Evolutionary conservation across 2,329 filamentous ascomycete species (phyloP).

Genomic region (Ilyonectria mors-panacis): DNA sequence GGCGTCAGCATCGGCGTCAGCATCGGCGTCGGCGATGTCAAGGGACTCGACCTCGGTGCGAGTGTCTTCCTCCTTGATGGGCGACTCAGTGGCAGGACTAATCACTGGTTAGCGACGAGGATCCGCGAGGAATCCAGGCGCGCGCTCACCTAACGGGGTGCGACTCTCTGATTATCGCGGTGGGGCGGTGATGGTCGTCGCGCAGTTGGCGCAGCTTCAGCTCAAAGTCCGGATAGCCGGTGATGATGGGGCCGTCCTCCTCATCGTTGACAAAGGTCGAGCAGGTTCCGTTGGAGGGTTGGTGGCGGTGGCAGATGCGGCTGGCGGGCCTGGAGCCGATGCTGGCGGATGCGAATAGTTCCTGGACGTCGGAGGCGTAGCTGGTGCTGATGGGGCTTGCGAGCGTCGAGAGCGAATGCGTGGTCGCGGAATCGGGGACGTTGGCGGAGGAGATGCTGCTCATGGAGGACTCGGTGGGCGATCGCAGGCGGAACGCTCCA

Average conservation of each 20-base stretch:
- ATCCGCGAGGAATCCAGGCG: neutral
- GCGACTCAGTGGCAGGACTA: constrained; percentile 39
- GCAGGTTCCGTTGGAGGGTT: constrained; percentile 54
- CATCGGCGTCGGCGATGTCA: constrained; percentile 1
- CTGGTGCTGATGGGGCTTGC: constrained; percentile 56
- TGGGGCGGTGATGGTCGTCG: constrained; percentile 23
- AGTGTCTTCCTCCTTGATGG: constrained; percentile 39
- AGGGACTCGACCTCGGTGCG: constrained; percentile 39
- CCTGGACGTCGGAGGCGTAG: constrained; percentile 53
- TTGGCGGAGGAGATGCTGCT: constrained; percentile 57
- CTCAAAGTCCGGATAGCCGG: constrained; percentile 48
- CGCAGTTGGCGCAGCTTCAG: constrained; percentile 42
- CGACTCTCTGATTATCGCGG: constrained; percentile 20
- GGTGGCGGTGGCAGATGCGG: constrained; percentile 52
- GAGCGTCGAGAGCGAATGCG: constrained; percentile 53
- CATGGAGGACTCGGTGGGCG: constrained; percentile 56
- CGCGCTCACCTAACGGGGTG: constrained; percentile 33
- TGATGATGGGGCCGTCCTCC: constrained; percentile 48
- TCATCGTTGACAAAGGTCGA: constrained; percentile 58
- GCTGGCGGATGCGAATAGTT: constrained; percentile 49
- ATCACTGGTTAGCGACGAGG: constrained; percentile 5
- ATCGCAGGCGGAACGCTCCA: constrained; percentile 50
- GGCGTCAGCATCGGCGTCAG: neutral
- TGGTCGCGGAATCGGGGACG: constrained; percentile 57
- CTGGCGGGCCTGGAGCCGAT: constrained; percentile 47